A percentile compares a stretch with the other conserved stretches of the same genome.
These are phyloP conservation scores for Salix brachista DNA, from an alignment of 345 rosid genomes.

Conservation along the genomic window DNA sequence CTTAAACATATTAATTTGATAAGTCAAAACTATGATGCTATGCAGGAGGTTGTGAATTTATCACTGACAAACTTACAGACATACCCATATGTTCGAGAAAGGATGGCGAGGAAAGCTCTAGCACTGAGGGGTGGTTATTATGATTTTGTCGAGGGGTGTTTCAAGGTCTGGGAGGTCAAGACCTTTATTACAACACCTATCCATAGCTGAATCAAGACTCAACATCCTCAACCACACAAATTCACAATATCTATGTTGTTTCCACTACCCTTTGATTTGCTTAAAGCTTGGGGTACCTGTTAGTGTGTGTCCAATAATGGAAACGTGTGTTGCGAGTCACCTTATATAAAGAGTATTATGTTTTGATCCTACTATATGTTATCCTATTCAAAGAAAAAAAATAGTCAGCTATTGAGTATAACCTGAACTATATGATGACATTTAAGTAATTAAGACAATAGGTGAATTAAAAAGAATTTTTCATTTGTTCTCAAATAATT, in stretches of 20 bases:
- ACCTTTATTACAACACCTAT: not conserved
- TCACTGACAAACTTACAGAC: slow-evolving; percentile 22
- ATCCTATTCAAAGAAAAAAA: no score
- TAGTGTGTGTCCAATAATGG: not conserved
- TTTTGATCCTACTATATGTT: no score
- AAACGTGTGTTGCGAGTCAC: no score
- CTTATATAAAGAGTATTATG: no score
- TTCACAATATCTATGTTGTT: not conserved
- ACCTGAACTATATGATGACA: no score
- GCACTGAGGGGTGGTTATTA: slow-evolving; percentile 26
- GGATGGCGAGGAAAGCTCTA: not conserved
- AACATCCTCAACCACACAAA: not conserved
- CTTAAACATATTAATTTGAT: not conserved
- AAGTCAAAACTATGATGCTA: not conserved
- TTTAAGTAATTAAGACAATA: no score
- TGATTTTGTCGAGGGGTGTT: slow-evolving; percentile 16
- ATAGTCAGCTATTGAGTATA: no score
- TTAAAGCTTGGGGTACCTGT: not conserved
- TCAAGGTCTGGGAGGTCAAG: slow-evolving; percentile 24
- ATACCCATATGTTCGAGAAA: slow-evolving; percentile 24
- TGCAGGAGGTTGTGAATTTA: slow-evolving; percentile 31
- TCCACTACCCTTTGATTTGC: no score
- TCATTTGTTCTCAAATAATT: no score
- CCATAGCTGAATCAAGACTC: not conserved
- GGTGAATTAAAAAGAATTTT: no score